Percentiles rank a stretch among this genome's conserved stretches.
phyloP scores from a whole-genome alignment of 768 basidiomycete species.

The Podaxis carcinomalis region DNA sequence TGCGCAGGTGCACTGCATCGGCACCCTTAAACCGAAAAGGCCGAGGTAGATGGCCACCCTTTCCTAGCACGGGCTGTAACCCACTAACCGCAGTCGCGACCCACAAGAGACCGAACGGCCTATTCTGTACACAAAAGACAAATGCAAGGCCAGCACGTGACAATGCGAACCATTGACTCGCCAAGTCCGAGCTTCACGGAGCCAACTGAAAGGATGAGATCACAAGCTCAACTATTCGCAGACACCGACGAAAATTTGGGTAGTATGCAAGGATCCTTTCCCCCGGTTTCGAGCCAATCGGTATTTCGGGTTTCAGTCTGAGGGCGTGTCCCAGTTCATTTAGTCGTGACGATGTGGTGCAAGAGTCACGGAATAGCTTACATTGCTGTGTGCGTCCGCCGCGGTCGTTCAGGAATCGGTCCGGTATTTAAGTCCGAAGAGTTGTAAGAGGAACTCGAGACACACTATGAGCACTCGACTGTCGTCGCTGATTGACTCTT shows the following conservation, averaged over 20 bases:
- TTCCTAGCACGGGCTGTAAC: too few relatives aligned
- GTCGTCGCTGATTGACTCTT: neutral
- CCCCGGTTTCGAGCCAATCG: neutral
- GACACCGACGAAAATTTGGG: neutral
- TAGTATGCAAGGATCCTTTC: neutral
- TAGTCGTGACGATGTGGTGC: neutral
- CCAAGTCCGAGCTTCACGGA: too few relatives aligned
- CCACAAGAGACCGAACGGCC: too few relatives aligned
- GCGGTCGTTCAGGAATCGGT: neutral
- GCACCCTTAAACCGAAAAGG: too few relatives aligned
- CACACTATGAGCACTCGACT: neutral
- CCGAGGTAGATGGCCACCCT: too few relatives aligned
- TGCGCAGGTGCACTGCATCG: too few relatives aligned
- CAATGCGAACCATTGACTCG: too few relatives aligned
- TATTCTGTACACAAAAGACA: too few relatives aligned
- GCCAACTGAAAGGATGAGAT: neutral
- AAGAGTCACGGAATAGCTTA: neutral
- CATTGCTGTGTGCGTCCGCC: neutral
- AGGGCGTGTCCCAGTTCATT: neutral
- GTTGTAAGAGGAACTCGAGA: neutral
- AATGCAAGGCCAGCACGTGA: too few relatives aligned
- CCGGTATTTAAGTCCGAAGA: neutral
- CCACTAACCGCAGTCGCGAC: too few relatives aligned
- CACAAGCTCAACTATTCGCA: neutral
- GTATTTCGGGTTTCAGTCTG: neutral